Base-by-base conservation (phyloP, 495 filamentous ascomycete species). In the Diplogelasinospora grovesii region DNA sequence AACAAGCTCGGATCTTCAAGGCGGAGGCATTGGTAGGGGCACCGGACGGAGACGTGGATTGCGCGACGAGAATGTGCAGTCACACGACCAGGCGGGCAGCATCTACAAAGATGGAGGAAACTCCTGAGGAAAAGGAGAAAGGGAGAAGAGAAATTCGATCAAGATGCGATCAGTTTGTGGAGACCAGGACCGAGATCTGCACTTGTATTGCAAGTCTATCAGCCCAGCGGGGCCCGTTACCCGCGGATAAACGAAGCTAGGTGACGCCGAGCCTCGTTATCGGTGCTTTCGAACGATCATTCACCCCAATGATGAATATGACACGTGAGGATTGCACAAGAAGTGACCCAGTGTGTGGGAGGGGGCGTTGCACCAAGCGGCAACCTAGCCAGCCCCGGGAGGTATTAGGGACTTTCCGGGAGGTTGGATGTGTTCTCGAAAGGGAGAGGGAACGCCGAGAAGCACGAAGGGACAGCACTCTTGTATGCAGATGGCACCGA, bases 311-410 rank as follows among this genome's bases (percentile, higher is more conserved):
- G n/a, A 8, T 27, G 8, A 27, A 23, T 5, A 20, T 34, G 43
- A 46, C 43, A 46, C 43, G 43, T 46, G 43, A 46, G 45, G 24
- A 13, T 20, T 22, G 23, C 20, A 40, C 18, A 27, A 26, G 37
- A 30, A 20, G n/a, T 28, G 11, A 18, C n/a, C 36, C 22, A 23
- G n/a, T 30, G 36, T 36, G 41, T 32, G 25, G 24, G 23, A 15
- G n/a, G 3, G 10, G 30, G 30, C 30, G 6, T 33, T 16, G 30
- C 30, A 18, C 9, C 9, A 24, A 11, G 34, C 11, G 32, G 28
- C 20, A 42, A 22, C 35, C 43, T 32, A 36, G 19, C 42, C 18
- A 14, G 26, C 4, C 24, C n/a, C 11, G 7, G 28, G 15, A 4
- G n/a, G n/a, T n/a, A n/a, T n/a, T n/a, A n/a, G n/a, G n/a, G n/a